Base-by-base conservation (phyloP, 225 moss, liverwort and hornwort species). In the Ulota crispa region DNA sequence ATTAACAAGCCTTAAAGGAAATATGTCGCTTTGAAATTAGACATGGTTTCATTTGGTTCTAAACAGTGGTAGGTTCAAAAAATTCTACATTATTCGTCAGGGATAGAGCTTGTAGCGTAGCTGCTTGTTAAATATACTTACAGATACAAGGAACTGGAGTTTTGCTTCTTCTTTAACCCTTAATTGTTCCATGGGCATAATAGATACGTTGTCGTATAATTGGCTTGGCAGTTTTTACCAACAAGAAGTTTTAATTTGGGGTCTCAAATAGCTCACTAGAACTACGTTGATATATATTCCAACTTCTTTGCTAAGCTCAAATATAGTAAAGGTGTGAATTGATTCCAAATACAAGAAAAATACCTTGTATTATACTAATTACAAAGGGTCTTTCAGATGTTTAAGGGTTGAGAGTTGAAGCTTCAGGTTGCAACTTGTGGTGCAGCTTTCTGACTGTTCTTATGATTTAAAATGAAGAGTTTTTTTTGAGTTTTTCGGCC, bases 1-100 rank as follows among this genome's bases (percentile, higher is more conserved):
- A 81, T 47, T 59, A 84, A 82, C 64, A 43, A 57, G 61, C 8
- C 65, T 70, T 83, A 30, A 70, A 10, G 37, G 20, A 65, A 63
- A 28, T 9, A 7, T 20, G 8, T 31, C 45, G 72, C 77, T 59
- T 36, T 54, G 23, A 75, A 78, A 56, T 34, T 30, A 70, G 41
- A 28, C 61, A 42, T 53, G 7, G 4, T 66, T 55, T 41, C 18
- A 42, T 43, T 68, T 39, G 64, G 68, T 77, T 72, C 42, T 24
- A 26, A 6, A 68, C 15, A 21, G 28, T 9, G 8, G 73, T 36
- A 45, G 62, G 56, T 67, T 21, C 0, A 18, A 39, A 54, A 30
- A 50, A 55, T 81, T n/a, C 31, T 8, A 74, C 36, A 41, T 6
- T 64, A 63, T 52, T 18, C 50, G 18, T 50, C 50, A 50, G 1